Evolutionary conservation across 2,329 filamentous ascomycete species (phyloP).

Genomic region (Cladosporium sp.): DNA sequence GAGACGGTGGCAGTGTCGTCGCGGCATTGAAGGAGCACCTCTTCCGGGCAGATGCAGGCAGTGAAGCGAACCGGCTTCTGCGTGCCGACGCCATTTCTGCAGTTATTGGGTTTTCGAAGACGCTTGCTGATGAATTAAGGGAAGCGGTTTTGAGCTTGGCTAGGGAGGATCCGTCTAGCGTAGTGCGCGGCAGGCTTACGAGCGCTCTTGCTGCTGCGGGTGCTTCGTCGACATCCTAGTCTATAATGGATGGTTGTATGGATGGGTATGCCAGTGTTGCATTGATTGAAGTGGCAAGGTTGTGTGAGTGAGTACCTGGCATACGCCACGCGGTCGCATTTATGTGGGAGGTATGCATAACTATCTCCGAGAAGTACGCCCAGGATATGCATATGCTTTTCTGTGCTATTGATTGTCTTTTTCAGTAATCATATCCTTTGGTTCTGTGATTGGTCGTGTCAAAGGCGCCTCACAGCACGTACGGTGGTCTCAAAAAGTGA

Average conservation of each 20-base stretch:
- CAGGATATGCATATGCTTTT: too few species aligned
- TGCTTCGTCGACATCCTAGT: conserved; percentile 6
- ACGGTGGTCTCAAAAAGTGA: too few species aligned
- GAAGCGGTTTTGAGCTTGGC: conserved; percentile 15
- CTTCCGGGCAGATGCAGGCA: conserved; percentile 23
- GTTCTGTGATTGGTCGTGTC: too few species aligned
- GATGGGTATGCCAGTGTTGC: not conserved
- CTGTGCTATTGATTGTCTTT: too few species aligned
- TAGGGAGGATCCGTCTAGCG: conserved; percentile 17
- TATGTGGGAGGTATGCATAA: too few species aligned
- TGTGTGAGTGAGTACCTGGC: too few species aligned
- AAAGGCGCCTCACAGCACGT: too few species aligned
- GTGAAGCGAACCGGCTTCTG: conserved; percentile 27
- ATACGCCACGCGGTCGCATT: too few species aligned
- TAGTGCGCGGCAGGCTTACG: conserved; percentile 18
- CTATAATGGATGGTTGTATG: not conserved
- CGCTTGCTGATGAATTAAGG: conserved; percentile 16
- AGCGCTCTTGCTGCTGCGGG: conserved; percentile 2
- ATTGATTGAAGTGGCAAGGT: too few species aligned
- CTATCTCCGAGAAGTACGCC: too few species aligned
- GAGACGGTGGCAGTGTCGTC: not conserved
- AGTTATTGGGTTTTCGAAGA: conserved; percentile 17
- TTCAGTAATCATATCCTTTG: too few species aligned
- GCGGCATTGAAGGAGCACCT: conserved; percentile 22
- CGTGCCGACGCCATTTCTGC: conserved; percentile 26